phyloP scores from a whole-genome alignment of 2,329 filamentous ascomycete genomes.

The Fusarium sp. region DNA sequence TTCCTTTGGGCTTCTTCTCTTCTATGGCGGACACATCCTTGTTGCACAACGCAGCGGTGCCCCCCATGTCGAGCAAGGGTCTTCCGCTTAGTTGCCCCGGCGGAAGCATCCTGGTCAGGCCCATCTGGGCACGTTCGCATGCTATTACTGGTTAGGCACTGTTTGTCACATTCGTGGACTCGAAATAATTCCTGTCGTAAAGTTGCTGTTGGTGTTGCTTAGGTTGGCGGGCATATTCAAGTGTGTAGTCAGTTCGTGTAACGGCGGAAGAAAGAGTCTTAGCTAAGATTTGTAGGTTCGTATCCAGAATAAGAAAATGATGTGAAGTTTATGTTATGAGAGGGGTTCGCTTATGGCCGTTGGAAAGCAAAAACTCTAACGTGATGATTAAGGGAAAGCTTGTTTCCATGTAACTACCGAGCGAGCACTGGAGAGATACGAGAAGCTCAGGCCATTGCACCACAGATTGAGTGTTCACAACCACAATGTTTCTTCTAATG shows the following conservation, averaged over 20 bases:
- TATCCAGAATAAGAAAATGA: neutral
- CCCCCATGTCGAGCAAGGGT: slow-evolving; percentile 44
- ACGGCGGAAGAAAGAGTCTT: neutral
- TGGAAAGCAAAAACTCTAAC: slow-evolving; percentile 15
- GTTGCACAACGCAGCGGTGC: slow-evolving; percentile 27
- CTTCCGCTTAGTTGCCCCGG: slow-evolving; percentile 33
- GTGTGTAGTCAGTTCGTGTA: neutral
- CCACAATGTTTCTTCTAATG: neutral
- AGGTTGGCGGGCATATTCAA: slow-evolving; percentile 8
- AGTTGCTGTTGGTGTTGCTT: neutral
- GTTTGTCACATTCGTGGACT: slow-evolving; percentile 30
- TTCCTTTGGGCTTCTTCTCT: slow-evolving; percentile 18
- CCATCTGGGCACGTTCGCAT: slow-evolving; percentile 27
- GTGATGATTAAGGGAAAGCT: slow-evolving; percentile 22
- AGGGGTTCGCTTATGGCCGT: slow-evolving; percentile 20
- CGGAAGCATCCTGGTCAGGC: slow-evolving; percentile 31
- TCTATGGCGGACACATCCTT: slow-evolving; percentile 6
- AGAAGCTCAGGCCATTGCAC: neutral
- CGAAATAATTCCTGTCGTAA: slow-evolving; percentile 9
- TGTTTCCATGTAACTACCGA: slow-evolving; percentile 13
- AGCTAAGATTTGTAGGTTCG: neutral
- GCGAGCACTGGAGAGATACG: neutral
- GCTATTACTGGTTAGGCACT: slow-evolving; percentile 2
- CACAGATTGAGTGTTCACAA: neutral
- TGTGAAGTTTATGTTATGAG: slow-evolving; percentile 6